Percentiles rank a stretch among this genome's conserved stretches.
Evolutionary conservation across 2,329 filamentous ascomycete species (phyloP).

Genomic region (Apiospora sp.): DNA sequence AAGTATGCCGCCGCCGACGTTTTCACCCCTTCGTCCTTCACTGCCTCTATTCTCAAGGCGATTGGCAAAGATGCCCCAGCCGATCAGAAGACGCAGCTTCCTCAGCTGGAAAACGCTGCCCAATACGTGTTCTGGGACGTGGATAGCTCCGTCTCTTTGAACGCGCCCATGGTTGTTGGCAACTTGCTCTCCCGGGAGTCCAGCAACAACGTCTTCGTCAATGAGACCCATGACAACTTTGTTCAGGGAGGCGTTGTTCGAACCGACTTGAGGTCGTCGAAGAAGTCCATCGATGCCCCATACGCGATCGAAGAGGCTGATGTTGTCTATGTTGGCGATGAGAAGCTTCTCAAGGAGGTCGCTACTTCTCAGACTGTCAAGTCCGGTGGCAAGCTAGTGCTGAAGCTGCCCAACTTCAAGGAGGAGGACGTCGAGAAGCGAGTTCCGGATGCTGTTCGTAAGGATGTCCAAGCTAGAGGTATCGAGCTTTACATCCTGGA

Average conservation of each 20-base stretch:
- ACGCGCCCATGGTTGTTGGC: constrained; percentile 68
- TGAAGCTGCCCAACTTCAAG: constrained; percentile 82
- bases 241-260: constrained; percentile 80
- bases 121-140: constrained; percentile 96
- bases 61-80: constrained; percentile 60
- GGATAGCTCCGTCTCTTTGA: constrained; percentile 74
- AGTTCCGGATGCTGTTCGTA: constrained; percentile 74
- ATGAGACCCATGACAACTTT: constrained; percentile 70
- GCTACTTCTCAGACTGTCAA: constrained; percentile 77
- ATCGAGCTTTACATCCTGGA: constrained; percentile 81
- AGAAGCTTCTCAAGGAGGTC: constrained; percentile 81
- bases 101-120: constrained; percentile 64
- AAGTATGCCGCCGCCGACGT: constrained; percentile 81
- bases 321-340: constrained; percentile 78
- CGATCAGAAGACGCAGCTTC: constrained; percentile 49
- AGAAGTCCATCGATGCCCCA: constrained; percentile 83
- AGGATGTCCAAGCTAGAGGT: constrained; percentile 73
- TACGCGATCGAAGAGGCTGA: constrained; percentile 84
- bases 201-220: constrained; percentile 67
- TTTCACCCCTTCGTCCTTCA: constrained; percentile 63
- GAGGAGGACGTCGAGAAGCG: constrained; percentile 91
- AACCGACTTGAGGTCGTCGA: constrained; percentile 84
- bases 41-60: constrained; percentile 58
- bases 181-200: constrained; percentile 75
- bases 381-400: constrained; percentile 73